These are phyloP conservation scores for Drosera spatulata DNA, from an alignment of 179 eudicot genomes.

Conservation along the genomic window DNA sequence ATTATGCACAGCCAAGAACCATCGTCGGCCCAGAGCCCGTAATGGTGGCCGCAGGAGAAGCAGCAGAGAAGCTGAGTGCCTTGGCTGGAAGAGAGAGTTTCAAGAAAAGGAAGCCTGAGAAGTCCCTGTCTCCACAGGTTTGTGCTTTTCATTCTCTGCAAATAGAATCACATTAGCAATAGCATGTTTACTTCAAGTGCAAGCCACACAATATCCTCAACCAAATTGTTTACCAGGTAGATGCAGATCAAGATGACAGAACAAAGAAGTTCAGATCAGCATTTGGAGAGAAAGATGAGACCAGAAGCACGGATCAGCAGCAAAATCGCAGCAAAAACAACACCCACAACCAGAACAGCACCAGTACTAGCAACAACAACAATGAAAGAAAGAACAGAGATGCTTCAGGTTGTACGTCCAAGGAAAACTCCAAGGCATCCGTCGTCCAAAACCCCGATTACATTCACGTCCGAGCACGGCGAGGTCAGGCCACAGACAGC, in stretches of 20 bases:
- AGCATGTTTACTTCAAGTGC: too few relatives aligned
- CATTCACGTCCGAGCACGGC: conserved; percentile 87
- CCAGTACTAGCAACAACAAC: conserved; percentile 2
- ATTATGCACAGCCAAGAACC: conserved; percentile 36
- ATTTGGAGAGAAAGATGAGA: conserved; percentile 40
- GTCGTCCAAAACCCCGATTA: conserved; percentile 76
- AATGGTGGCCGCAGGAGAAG: conserved; percentile 19
- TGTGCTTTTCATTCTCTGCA: neutral
- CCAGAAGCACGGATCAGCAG: conserved; percentile 36
- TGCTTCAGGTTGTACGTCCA: conserved; percentile 35
- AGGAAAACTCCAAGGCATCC: conserved; percentile 23
- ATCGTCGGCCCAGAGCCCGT: conserved; percentile 33
- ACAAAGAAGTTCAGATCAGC: conserved; percentile 35
- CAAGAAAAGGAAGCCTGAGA: conserved; percentile 68
- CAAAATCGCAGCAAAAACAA: conserved; percentile 31
- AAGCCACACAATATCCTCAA: too few relatives aligned
- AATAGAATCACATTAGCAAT: neutral
- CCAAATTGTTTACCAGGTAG: conserved; percentile 15
- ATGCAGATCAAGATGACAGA: conserved; percentile 27
- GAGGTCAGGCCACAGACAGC: conserved; percentile 73
- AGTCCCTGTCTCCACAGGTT: conserved; percentile 37
- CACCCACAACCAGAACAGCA: conserved; percentile 7
- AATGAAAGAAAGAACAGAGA: conserved; percentile 23
- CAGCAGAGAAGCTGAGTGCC: conserved; percentile 19
- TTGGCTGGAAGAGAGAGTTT: conserved; percentile 32